Percentiles rank a stretch among this genome's conserved stretches.
Conservation (phyloP, 352 stramenopile species). For the Halophytophthora batemanensis region DNA sequence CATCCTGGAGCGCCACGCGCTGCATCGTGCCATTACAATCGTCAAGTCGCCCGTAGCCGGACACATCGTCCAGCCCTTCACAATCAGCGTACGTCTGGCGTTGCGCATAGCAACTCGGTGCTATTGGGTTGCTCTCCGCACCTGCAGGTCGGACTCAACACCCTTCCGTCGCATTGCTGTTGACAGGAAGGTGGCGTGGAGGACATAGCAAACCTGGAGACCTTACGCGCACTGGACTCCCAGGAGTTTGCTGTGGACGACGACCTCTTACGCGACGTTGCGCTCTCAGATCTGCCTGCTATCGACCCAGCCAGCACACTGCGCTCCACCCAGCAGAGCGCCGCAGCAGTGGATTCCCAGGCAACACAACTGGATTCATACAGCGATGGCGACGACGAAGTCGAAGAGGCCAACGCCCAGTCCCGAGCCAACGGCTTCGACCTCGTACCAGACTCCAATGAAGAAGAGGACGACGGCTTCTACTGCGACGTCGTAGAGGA, state of each 20-base stretch:
- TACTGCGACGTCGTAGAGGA: conserved; percentile 22
- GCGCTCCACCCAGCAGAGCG: conserved; percentile 60
- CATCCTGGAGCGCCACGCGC: conserved; percentile 54
- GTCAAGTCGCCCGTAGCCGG: conserved; percentile 60
- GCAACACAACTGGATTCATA: conserved; percentile 18
- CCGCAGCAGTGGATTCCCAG: conserved; percentile 16
- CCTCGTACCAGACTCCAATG: conserved; percentile 59
- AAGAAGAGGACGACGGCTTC: conserved; percentile 34
- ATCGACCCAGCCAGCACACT: conserved; percentile 47
- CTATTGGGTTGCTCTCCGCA: too few relatives aligned
- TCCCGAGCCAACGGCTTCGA: conserved; percentile 35
- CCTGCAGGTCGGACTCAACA: too few relatives aligned
- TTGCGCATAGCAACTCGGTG: neutral
- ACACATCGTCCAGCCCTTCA: conserved; percentile 62
- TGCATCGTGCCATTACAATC: conserved; percentile 50
- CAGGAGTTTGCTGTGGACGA: conserved; percentile 48
- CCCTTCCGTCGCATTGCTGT: neutral
- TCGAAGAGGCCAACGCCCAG: conserved; percentile 4
- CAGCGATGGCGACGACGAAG: conserved; percentile 15
- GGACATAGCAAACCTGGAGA: conserved; percentile 22
- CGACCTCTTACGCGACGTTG: conserved; percentile 48
- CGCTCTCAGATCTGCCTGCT: conserved; percentile 33
- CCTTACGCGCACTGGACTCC: conserved; percentile 9
- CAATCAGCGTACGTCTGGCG: conserved; percentile 40
- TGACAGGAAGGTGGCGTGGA: conserved; percentile 43